A percentile compares a stretch with the other conserved stretches of the same genome.
Evolutionary conservation across 2,329 filamentous ascomycete genomes (phyloP).

Genomic region (Claviceps humidiphila): DNA sequence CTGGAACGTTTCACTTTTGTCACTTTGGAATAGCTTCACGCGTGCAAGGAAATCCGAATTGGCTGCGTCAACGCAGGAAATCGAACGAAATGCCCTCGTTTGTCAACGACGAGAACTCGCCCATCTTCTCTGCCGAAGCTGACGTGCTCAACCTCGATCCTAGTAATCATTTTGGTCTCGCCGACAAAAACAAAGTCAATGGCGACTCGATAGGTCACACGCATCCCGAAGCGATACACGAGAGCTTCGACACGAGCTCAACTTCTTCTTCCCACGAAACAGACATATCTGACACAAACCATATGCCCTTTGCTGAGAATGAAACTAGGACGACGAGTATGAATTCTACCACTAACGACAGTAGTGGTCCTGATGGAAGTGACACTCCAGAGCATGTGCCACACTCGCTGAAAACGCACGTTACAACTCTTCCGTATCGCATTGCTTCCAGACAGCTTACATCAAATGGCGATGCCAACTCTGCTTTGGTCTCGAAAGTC

Average conservation of each 20-base stretch:
- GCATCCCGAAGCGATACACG: conserved; percentile 33
- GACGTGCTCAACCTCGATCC: conserved; percentile 32
- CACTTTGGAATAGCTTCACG: neutral
- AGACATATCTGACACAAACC: conserved; percentile 32
- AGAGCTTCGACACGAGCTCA: conserved; percentile 42
- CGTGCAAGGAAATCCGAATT: neutral
- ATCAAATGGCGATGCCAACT: conserved; percentile 11
- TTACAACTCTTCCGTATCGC: conserved; percentile 16
- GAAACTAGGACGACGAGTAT: conserved; percentile 38
- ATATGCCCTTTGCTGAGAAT: conserved; percentile 30
- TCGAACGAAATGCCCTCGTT: conserved; percentile 39
- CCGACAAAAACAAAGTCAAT: conserved; percentile 22
- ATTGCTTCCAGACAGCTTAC: conserved; percentile 12
- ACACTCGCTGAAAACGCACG: conserved; percentile 14
- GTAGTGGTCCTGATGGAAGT: conserved; percentile 23
- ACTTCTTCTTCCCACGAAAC: conserved; percentile 40
- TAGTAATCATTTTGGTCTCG: conserved; percentile 23
- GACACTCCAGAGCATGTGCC: conserved; percentile 15
- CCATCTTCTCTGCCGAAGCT: conserved; percentile 26
- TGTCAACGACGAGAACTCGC: conserved; percentile 32
- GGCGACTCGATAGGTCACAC: conserved; percentile 25
- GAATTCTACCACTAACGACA: conserved; percentile 45
- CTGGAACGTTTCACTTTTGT: neutral
- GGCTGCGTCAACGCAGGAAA: conserved; percentile 3
- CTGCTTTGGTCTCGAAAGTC: neutral